These are phyloP conservation scores for Suhomyces prunicola DNA, from an alignment of 805 yeast genomes.

Conservation along the genomic window DNA sequence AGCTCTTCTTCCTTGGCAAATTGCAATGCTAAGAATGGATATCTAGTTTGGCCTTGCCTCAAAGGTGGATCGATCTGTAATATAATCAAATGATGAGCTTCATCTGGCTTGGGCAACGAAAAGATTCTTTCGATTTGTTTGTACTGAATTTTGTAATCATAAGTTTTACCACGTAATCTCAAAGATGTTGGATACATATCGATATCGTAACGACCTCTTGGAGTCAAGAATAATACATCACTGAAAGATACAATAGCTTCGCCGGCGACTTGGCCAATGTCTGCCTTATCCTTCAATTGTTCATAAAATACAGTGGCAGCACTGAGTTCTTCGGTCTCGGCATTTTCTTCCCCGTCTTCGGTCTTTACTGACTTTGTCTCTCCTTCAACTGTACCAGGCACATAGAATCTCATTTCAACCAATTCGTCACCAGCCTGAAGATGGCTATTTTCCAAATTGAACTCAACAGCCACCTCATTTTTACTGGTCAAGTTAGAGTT, in stretches of 20 bases:
- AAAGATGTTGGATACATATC: constrained; percentile 86
- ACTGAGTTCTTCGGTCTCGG: constrained; percentile 43
- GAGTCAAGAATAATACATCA: constrained; percentile 89
- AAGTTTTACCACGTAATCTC: constrained; percentile 94
- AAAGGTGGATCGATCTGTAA: constrained; percentile 95
- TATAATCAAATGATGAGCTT: constrained; percentile 80
- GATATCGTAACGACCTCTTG: constrained; percentile 97
- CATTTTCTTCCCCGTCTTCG: constrained; percentile 20
- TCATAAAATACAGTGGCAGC: constrained; percentile 89
- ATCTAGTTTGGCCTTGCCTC: constrained; percentile 97
- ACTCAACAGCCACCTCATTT: constrained; percentile 89
- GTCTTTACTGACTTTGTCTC: constrained; percentile 33
- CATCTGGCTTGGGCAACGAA: constrained; percentile 92
- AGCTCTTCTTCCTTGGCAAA: constrained; percentile 87
- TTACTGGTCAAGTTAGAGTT: constrained; percentile 90
- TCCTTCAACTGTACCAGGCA: constrained; percentile 78
- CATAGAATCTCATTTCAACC: constrained; percentile 89
- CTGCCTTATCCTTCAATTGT: constrained; percentile 87
- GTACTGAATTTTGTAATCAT: constrained; percentile 93
- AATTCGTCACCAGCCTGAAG: constrained; percentile 89
- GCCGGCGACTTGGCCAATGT: constrained; percentile 90
- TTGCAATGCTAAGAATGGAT: constrained; percentile 88
- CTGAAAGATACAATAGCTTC: constrained; percentile 92
- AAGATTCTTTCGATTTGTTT: constrained; percentile 87
- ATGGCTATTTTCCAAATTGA: constrained; percentile 57